Conservation (phyloP, 2,329 filamentous ascomycete genomes). For the Fusarium staphyleae region DNA sequence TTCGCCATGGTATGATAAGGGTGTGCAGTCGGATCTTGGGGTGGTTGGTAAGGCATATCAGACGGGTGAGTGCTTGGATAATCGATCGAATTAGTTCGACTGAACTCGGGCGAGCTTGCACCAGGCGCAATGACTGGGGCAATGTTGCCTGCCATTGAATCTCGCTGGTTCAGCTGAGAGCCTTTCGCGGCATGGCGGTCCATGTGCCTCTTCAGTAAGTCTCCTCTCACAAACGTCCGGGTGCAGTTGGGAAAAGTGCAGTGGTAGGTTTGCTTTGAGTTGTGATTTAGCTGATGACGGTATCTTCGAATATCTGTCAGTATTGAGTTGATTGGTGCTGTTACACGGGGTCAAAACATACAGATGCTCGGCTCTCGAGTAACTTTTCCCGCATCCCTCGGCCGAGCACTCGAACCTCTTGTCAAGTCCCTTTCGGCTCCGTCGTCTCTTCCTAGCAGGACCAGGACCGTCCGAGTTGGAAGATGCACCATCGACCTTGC, state of each 20-base stretch:
- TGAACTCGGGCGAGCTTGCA: constrained; percentile 58
- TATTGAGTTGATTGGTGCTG: not conserved
- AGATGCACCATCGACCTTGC: constrained; percentile 53
- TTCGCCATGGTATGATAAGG: constrained; percentile 57
- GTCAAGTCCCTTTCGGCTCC: constrained; percentile 79
- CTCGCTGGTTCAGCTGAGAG: constrained; percentile 77
- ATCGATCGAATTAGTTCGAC: constrained; percentile 49
- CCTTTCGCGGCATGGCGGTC: constrained; percentile 83
- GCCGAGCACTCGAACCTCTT: constrained; percentile 86
- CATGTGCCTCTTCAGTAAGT: constrained; percentile 85
- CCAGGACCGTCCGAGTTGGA: constrained; percentile 62
- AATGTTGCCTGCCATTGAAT: constrained; percentile 53
- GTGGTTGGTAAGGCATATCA: constrained; percentile 55
- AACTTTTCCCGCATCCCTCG: constrained; percentile 91
- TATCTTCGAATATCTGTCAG: constrained; percentile 57
- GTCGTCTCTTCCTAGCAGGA: constrained; percentile 70
- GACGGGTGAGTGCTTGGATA: constrained; percentile 50
- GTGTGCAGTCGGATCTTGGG: constrained; percentile 53
- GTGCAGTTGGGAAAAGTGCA: constrained; percentile 93
- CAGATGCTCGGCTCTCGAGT: constrained; percentile 94
- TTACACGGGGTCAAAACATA: constrained; percentile 55
- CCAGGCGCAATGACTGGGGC: constrained; percentile 51
- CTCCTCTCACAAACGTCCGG: constrained; percentile 90
- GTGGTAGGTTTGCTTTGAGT: constrained; percentile 91
- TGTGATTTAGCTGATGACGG: constrained; percentile 94